Percentiles rank a stretch among this genome's conserved stretches.
Evolutionary conservation across 208 protist species (phyloP).

Genomic region (Leptomonas pyrrhocoris): DNA sequence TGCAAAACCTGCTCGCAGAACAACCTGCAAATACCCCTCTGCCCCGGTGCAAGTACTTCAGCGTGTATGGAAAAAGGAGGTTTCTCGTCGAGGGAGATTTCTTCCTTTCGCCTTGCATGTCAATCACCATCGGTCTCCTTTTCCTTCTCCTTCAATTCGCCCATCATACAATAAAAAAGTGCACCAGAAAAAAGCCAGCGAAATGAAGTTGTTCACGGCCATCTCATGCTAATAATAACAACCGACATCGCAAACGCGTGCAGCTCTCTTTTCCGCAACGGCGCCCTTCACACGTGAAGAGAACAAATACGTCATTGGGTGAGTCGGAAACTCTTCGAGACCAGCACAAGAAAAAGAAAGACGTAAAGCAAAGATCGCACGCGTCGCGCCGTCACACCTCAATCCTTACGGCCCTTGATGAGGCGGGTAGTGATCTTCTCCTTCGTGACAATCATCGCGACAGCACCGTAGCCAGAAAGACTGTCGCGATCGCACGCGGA

Average conservation of each 20-base stretch:
- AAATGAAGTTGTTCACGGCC: neutral
- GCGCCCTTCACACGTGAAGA: neutral
- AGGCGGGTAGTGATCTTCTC: constrained; percentile 84
- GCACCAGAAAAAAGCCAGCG: neutral
- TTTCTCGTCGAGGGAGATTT: no score
- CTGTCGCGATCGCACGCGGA: constrained; percentile 97
- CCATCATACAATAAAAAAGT: neutral
- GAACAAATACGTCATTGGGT: neutral
- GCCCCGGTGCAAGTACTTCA: no score
- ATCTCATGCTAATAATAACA: neutral
- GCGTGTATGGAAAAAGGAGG: no score
- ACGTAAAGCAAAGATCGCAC: neutral
- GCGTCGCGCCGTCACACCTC: constrained; percentile 7
- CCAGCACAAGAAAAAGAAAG: neutral
- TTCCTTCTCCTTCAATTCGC: neutral
- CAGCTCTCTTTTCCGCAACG: neutral
- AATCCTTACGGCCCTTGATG: constrained; percentile 91
- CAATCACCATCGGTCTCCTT: no score
- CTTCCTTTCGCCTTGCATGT: no score
- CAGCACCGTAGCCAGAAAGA: constrained; percentile 96
- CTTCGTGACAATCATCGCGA: constrained; percentile 91
- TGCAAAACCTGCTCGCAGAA: no score
- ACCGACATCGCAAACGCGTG: neutral
- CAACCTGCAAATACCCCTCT: no score
- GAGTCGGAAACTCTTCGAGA: neutral